Percentiles rank a stretch among this genome's conserved stretches.
These are phyloP conservation scores for Beauveria varroae DNA, from an alignment of 2,329 filamentous ascomycete species.

Conservation along the genomic window DNA sequence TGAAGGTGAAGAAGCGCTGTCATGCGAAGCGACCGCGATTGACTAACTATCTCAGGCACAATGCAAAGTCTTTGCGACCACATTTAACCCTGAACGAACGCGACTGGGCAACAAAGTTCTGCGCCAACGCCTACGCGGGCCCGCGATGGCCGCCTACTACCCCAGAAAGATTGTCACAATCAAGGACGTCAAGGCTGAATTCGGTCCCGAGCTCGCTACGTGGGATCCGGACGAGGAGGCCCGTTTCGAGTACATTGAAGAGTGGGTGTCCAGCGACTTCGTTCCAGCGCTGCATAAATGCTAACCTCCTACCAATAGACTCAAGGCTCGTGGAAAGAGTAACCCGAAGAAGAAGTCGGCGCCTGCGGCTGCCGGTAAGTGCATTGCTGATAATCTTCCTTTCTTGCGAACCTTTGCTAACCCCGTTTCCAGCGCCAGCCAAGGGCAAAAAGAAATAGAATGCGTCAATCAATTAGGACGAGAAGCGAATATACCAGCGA, in stretches of 20 bases:
- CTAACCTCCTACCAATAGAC: slow-evolving; percentile 37
- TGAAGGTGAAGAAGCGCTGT: slow-evolving; percentile 54
- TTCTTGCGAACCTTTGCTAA: neutral
- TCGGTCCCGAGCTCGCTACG: slow-evolving; percentile 57
- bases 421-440: slow-evolving; percentile 17
- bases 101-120: slow-evolving; percentile 89
- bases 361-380: slow-evolving; percentile 23
- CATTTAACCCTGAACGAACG: slow-evolving; percentile 76
- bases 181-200: slow-evolving; percentile 63
- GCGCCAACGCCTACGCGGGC: slow-evolving; percentile 80
- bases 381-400: neutral
- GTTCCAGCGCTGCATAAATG: neutral
- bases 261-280: slow-evolving; percentile 34
- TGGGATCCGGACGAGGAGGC: slow-evolving; percentile 73
- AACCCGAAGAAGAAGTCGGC: slow-evolving; percentile 81
- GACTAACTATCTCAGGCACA: slow-evolving; percentile 51
- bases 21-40: neutral
- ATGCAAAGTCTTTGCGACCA: slow-evolving; percentile 86
- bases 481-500: neutral
- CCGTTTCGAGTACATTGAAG: slow-evolving; percentile 65
- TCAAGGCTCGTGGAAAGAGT: slow-evolving; percentile 76
- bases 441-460: slow-evolving; percentile 18
- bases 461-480: neutral
- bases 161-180: slow-evolving; percentile 67
- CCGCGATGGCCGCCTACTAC: slow-evolving; percentile 79